These are phyloP conservation scores for Pyricularia sp. DNA, from an alignment of 2,329 filamentous ascomycete genomes.

Conservation along the genomic window DNA sequence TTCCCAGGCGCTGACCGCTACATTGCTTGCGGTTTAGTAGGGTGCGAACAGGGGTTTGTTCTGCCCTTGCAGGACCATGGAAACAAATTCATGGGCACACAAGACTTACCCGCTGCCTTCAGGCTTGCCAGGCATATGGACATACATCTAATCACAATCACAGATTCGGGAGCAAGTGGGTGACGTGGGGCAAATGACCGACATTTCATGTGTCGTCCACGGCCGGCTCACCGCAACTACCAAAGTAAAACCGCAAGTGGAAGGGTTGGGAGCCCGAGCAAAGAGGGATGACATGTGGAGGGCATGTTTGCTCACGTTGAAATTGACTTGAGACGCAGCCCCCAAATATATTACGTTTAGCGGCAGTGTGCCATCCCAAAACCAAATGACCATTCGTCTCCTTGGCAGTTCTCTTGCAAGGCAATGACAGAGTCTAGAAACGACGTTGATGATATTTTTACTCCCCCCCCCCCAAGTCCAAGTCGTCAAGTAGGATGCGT, in stretches of 20 bases:
- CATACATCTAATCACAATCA: background rate
- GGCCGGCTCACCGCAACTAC: constrained; percentile 1
- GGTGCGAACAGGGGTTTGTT: background rate
- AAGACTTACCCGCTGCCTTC: background rate
- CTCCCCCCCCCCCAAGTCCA: background rate
- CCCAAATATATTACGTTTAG: too few relatives aligned
- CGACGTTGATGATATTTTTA: background rate
- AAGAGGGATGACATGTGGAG: background rate
- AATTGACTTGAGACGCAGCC: background rate
- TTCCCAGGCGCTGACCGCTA: background rate
- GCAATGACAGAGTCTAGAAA: background rate
- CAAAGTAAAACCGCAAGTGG: background rate
- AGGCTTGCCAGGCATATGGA: background rate
- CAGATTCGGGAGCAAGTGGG: background rate
- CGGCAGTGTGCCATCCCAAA: too few relatives aligned
- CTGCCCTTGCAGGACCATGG: background rate
- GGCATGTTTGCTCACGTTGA: background rate
- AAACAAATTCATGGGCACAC: background rate
- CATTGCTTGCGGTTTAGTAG: background rate
- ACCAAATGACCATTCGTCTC: too few relatives aligned
- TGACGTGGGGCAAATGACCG: background rate
- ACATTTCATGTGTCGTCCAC: background rate
- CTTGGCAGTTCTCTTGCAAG: background rate
- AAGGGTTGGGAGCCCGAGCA: background rate
- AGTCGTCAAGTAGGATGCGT: background rate